phyloP scores from a whole-genome alignment of 306 rosid genomes.

The Oxytropis ochrocephala region DNA sequence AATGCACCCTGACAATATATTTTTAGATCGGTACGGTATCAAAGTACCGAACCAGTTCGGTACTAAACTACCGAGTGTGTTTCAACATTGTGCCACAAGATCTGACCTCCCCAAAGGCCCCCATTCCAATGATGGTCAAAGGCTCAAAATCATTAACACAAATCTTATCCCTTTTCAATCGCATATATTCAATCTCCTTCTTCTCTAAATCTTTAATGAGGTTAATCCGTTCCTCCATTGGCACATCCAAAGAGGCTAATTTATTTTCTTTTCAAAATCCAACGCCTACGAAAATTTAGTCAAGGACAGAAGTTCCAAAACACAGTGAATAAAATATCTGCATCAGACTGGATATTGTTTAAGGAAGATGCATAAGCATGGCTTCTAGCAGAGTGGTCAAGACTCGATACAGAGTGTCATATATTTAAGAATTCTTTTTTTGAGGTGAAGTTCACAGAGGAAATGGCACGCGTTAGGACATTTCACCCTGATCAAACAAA shows the following conservation, averaged over 20 bases:
- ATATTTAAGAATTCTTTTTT: neutral
- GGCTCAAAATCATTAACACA: slow-evolving; percentile 95
- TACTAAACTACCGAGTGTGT: too few relatives aligned
- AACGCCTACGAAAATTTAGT: slow-evolving; percentile 55
- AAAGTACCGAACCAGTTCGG: too few relatives aligned
- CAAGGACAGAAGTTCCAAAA: slow-evolving; percentile 29
- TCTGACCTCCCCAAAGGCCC: slow-evolving; percentile 97
- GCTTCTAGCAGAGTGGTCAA: neutral
- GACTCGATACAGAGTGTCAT: neutral
- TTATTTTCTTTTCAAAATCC: slow-evolving; percentile 85
- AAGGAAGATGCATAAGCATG: slow-evolving; percentile 8
- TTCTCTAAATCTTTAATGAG: slow-evolving; percentile 93
- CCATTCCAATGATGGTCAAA: slow-evolving; percentile 94
- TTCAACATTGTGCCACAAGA: too few relatives aligned
- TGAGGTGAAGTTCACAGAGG: slow-evolving; percentile 6
- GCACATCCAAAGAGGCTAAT: slow-evolving; percentile 88
- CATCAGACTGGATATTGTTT: slow-evolving; percentile 15
- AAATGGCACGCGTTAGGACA: neutral
- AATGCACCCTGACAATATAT: too few relatives aligned
- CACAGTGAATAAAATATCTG: slow-evolving; percentile 9
- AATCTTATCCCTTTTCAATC: slow-evolving; percentile 90
- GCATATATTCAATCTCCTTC: slow-evolving; percentile 95
- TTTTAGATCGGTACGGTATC: too few relatives aligned
- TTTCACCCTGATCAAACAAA: too few relatives aligned
- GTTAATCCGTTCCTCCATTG: slow-evolving; percentile 77